These are phyloP conservation scores for Tolypocladium pustulatum DNA, from an alignment of 2,329 filamentous ascomycete genomes.

Conservation along the genomic window DNA sequence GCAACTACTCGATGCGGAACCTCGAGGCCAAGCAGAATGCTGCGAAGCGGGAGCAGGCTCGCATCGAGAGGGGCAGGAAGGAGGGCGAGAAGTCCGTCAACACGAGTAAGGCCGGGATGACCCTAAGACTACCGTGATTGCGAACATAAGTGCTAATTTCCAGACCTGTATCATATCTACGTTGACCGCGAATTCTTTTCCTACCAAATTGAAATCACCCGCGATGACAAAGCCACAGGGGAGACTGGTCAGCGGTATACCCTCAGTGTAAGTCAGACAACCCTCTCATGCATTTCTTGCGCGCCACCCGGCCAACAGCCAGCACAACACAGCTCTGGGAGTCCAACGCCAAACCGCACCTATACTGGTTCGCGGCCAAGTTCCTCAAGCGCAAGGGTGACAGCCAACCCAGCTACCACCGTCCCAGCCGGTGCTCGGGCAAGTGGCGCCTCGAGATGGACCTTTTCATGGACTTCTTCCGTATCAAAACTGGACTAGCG, in stretches of 20 bases:
- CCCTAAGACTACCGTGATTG: not conserved
- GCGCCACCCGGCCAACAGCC: not conserved
- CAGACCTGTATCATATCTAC: constrained; percentile 56
- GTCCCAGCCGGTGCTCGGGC: constrained; percentile 26
- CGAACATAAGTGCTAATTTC: not conserved
- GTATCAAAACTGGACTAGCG: constrained; percentile 40
- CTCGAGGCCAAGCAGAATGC: constrained; percentile 18
- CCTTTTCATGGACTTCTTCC: constrained; percentile 48
- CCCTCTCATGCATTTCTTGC: not conserved
- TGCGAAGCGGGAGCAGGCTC: constrained; percentile 18
- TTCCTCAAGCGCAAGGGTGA: constrained; percentile 31
- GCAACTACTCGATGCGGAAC: constrained; percentile 31
- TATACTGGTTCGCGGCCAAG: constrained; percentile 51
- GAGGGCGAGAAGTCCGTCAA: constrained; percentile 34
- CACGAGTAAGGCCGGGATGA: constrained; percentile 29
- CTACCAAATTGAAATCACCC: constrained; percentile 52
- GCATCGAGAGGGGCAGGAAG: constrained; percentile 27
- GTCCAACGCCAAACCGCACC: constrained; percentile 45
- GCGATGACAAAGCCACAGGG: constrained; percentile 31
- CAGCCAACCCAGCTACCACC: constrained; percentile 23
- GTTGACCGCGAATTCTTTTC: constrained; percentile 49
- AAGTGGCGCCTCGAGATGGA: constrained; percentile 32
- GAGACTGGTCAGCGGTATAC: constrained; percentile 47
- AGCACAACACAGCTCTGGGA: constrained; percentile 50
- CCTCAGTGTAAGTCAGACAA: constrained; percentile 40